phyloP scores from a whole-genome alignment of 768 basidiomycete species.

The Boletus reticulatus region DNA sequence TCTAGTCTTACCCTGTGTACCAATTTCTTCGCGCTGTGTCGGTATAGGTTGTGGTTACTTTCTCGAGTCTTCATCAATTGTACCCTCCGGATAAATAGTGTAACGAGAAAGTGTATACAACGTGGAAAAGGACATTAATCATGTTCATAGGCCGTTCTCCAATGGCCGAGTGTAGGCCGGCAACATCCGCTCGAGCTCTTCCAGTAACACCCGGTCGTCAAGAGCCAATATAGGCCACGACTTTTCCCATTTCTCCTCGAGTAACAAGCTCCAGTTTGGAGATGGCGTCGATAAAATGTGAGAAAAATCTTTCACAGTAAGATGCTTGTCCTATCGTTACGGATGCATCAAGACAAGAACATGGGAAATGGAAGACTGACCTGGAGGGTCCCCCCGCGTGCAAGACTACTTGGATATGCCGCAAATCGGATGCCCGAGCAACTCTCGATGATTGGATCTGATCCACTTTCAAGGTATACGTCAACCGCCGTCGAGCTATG shows the following conservation, averaged over 20 bases:
- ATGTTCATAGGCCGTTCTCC: neutral
- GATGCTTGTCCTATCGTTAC: constrained; percentile 33
- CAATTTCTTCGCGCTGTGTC: neutral
- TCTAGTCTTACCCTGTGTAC: constrained; percentile 11
- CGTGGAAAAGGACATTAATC: no score
- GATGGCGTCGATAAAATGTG: constrained; percentile 76
- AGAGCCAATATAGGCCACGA: constrained; percentile 24
- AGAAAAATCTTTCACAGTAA: constrained; percentile 79
- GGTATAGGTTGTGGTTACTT: neutral
- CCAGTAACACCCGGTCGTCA: constrained; percentile 11
- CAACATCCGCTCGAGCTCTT: constrained; percentile 21
- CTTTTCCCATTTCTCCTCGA: constrained; percentile 11
- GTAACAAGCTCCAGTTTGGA: constrained; percentile 59
- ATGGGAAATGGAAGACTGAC: constrained; percentile 10
- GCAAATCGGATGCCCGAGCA: constrained; percentile 63
- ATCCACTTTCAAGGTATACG: constrained; percentile 63
- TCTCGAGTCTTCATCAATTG: neutral
- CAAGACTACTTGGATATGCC: constrained; percentile 48
- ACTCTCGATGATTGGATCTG: constrained; percentile 81
- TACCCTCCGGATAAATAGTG: neutral
- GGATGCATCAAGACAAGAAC: neutral
- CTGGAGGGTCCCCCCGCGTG: neutral
- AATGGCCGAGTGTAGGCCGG: neutral
- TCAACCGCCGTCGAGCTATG: constrained; percentile 66
- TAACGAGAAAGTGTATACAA: no score